Base-by-base conservation (phyloP, 192 early-diverging fungal genomes). In the Coemansia sp. region DNA sequence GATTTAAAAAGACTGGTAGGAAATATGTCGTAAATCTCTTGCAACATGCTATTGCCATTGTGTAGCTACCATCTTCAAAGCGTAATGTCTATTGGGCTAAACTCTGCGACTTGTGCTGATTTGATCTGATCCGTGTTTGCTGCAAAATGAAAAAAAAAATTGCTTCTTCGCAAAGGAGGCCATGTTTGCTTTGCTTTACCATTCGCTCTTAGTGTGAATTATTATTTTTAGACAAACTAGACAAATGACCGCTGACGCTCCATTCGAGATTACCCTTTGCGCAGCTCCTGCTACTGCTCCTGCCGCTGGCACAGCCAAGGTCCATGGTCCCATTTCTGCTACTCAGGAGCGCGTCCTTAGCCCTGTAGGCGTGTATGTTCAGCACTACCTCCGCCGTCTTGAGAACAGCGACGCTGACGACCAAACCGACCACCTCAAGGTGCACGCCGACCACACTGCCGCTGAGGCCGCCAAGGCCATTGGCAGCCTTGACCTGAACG, bases 401-500 rank as follows among this genome's bases (percentile, higher is more conserved):
- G 65, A 63, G 37, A 71, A 60, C 63, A 45, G 38, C 39, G 59
- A 53, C 24, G 14, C 51, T 5, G 59, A 51, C 45, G 40, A 60
- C 40, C 65, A 55, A 24, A 48, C 43, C 26, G 71, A 77, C 58
- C 76, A 83, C 34, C 63, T 83, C 45, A 37, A 77, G 63, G 59
- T 42, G 1, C 66, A 77, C 35, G 68, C 71, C 24, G 71, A 77
- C 62, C 69, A 74, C 56, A 37, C 59, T 7, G 68, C 66, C 9
- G 66, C 74, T 6, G 71, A 65, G 35, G 69, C 75, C 0, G 69
- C 70, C 77, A 67, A 86, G 76, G 53, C 74, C 73, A 51, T 77
- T 58, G 42, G 81, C 74, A 59, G 79, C 79, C 46, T 73, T 33
- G 40, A 62, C n/a, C 50, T 77, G 48, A 88, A 82, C 42, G 91